Evolutionary conservation across 345 rosid species (phyloP), one percentile per base, ranked within the genome.

Genomic region (Limnanthes douglasii): DNA sequence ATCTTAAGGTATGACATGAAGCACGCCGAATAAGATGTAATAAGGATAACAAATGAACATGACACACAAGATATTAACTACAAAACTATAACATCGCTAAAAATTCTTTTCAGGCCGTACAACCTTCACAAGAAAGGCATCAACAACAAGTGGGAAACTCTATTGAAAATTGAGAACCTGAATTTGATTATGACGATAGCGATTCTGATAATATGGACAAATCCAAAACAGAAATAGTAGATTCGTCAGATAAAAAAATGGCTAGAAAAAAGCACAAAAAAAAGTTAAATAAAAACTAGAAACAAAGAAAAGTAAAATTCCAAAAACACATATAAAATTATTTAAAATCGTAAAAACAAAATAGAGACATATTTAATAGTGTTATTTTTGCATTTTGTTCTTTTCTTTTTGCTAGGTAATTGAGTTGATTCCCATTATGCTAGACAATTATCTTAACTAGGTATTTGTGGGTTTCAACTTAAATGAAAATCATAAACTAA

Each of bases 221-320:
- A 48, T 64, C 22, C 1, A 50, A 65, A 19, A 69, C 53, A n/a
- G 56, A 50, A 8, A 82, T 62, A 12, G 42, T 39, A 46, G 55
- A 44, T 39, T 54, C 66, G 11, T 47, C 18, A 7, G 88, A 77
- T 45, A 77, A 64, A 69, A 80, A 53, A 59, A 72, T 88, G 5
- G 94, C 94, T 0, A 75, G 95, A 59, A 90, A 90, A 65, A 94
- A 80, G 71, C 56, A 90, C 37, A 90, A 90, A 50, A 90, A 75
- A n/a, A n/a, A n/a, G n/a, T n/a, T 92, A 90, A 78, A 59, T 94
- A 90, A 90, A 59, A 66, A 62, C 26, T 94, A 94, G 0, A 90
- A 90, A 64, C 75, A 92, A 35, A 57, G 75, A 2, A 90, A 84
- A 94, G n/a, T n/a, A n/a, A n/a, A n/a, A n/a, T n/a, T n/a, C n/a